Evolutionary conservation across 169 alveolate genomes (phyloP), one percentile per base, ranked within the genome.

Genomic region (Cryptosporidium meleagridis): DNA sequence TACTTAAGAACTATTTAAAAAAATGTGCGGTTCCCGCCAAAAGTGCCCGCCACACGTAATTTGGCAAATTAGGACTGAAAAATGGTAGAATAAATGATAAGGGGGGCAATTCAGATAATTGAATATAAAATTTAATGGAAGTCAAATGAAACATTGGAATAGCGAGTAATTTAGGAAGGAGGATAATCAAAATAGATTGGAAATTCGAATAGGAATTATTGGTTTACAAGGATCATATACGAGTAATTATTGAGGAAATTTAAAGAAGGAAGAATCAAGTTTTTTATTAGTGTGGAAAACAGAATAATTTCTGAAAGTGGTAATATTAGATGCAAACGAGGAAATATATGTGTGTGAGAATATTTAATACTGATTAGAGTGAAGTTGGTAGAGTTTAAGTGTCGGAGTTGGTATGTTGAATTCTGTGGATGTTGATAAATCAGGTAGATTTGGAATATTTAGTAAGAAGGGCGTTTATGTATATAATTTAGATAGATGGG

Each of bases 391-490:
- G 55, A 45, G 21, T 45, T 45, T 45, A 1, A 45, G 21, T 1
- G 21, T 14, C 12, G 21, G 55, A 45, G 55, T 45, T 45, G 23
- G 55, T 18, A 73, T 73, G 86, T 35, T 53, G 16, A 18, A 73
- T 37, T 73, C 72, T 1, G 71, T 73, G 44, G 86, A 73, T 31
- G 55, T 73, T 52, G 86, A 73, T n/a, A 73, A 1, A n/a, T 53
- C 44, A 37, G 86, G 86, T 14, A 10, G 29, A 37, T 59, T 52
- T 55, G 86, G 86, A 51, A 37, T 73, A 12, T 55, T 12, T 33
- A 23, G 68, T 59, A 37, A 35, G 59, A 73, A 52, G 8, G 70
- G 39, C n/a, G 70, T 73, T 0, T 52, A 39, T 16, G 58, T 73
- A 31, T 59, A 53, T 73, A 39, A 55, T 73, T 55, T 73, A 16